phyloP scores from a whole-genome alignment of 1,284 basidiomycete species.

The Peniophora sp. region DNA sequence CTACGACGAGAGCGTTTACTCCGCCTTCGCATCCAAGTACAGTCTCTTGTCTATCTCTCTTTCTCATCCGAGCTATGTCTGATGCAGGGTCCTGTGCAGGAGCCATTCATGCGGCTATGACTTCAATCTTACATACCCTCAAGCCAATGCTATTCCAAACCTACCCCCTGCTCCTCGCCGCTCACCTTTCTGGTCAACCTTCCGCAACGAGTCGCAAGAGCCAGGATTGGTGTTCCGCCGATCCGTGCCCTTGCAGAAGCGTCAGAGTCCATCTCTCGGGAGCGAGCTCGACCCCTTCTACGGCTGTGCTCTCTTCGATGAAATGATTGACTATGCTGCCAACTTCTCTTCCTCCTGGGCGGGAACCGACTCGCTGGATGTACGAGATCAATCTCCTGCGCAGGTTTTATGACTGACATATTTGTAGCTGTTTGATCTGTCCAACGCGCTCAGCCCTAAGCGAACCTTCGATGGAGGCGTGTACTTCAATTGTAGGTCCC shows the following conservation, averaged over 20 bases:
- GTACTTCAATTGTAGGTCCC: constrained; percentile 52
- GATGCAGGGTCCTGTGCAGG: constrained; percentile 24
- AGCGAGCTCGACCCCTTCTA: constrained; percentile 27
- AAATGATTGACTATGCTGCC: constrained; percentile 27
- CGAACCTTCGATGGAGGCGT: constrained; percentile 21
- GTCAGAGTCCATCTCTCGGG: constrained; percentile 17
- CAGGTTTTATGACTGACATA: not conserved
- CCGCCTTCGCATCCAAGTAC: constrained; percentile 63
- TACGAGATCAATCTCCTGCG: constrained; percentile 8
- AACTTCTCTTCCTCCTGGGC: constrained; percentile 26
- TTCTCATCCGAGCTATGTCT: not conserved
- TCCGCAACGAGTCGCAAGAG: not conserved
- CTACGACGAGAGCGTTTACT: constrained; percentile 55
- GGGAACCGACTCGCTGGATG: constrained; percentile 15
- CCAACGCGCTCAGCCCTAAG: constrained; percentile 26
- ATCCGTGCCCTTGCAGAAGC: constrained; percentile 10
- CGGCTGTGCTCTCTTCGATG: constrained; percentile 25
- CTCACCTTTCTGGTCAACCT: constrained; percentile 6
- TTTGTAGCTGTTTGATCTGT: constrained; percentile 21
- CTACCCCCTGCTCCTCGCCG: constrained; percentile 7
- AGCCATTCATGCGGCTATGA: constrained; percentile 56
- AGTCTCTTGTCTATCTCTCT: constrained; percentile 17
- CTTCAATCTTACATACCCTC: constrained; percentile 64
- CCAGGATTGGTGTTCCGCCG: constrained; percentile 1
- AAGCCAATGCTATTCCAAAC: constrained; percentile 46